phyloP scores from a whole-genome alignment of 2,329 filamentous ascomycete genomes.

The Setomelanomma holmii region DNA sequence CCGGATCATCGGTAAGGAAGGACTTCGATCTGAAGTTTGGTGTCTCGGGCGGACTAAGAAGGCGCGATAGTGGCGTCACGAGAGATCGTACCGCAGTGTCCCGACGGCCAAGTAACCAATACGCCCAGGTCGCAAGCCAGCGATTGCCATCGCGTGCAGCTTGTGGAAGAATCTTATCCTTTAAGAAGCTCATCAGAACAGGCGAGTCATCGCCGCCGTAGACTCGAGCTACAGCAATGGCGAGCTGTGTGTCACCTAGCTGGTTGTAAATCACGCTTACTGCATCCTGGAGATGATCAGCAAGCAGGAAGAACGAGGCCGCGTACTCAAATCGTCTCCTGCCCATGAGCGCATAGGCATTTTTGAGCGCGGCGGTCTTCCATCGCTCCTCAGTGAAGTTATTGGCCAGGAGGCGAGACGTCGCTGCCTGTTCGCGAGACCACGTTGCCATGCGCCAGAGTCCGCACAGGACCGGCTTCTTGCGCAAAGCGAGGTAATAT shows the following conservation, averaged over 20 bases:
- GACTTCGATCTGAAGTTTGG: conserved; percentile 76
- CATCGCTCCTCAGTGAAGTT: conserved; percentile 89
- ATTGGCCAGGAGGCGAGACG: conserved; percentile 81
- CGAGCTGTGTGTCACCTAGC: conserved; percentile 86
- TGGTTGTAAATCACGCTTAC: conserved; percentile 87
- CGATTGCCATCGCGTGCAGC: conserved; percentile 84
- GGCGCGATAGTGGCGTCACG: conserved; percentile 78
- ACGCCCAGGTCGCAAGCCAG: conserved; percentile 95
- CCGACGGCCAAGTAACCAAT: conserved; percentile 84
- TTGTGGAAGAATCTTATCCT: conserved; percentile 78
- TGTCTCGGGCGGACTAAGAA: conserved; percentile 72
- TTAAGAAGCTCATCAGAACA: conserved; percentile 74
- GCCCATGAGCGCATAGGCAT: conserved; percentile 92
- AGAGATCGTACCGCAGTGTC: conserved; percentile 86
- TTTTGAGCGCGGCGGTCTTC: conserved; percentile 90
- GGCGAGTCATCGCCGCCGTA: conserved; percentile 86
- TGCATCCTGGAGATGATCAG: conserved; percentile 82
- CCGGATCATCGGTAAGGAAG: conserved; percentile 90
- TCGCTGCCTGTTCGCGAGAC: conserved; percentile 84
- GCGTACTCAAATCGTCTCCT: conserved; percentile 93
- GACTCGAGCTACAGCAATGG: conserved; percentile 84
- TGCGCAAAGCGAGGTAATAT: conserved; percentile 87
- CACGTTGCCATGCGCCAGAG: conserved; percentile 94
- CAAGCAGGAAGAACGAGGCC: conserved; percentile 92
- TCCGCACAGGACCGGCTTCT: conserved; percentile 88